Conservation (phyloP, 495 filamentous ascomycete species). For the Halenospora varia region DNA sequence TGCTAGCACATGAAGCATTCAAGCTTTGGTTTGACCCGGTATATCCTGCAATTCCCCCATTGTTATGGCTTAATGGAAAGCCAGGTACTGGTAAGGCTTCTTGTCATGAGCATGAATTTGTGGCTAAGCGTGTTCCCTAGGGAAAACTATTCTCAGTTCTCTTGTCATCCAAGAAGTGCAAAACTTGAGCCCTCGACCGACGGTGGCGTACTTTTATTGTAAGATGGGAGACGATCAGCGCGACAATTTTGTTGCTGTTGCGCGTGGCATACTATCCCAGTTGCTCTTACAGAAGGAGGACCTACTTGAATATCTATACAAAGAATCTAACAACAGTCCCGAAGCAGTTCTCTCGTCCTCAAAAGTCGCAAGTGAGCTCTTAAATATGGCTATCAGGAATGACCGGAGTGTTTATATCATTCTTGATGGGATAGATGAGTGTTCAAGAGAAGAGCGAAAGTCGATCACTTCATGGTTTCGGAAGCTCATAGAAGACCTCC, state of each 20-base stretch:
- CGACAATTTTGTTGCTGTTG: conserved; percentile 29
- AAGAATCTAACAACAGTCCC: conserved; percentile 22
- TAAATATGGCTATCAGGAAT: conserved; percentile 26
- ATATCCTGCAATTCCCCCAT: conserved; percentile 12
- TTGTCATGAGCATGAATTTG: background rate
- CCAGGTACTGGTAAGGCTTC: conserved; percentile 35
- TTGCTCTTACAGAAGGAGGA: conserved; percentile 31
- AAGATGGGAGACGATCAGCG: conserved; percentile 29
- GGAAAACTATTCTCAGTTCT: conserved; percentile 40
- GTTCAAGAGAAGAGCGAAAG: conserved; percentile 26
- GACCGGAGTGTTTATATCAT: conserved; percentile 31
- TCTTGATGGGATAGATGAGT: conserved; percentile 44
- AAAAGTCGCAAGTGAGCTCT: conserved; percentile 25
- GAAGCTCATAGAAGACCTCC: conserved; percentile 21
- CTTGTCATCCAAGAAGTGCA: conserved; percentile 31
- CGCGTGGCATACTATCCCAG: conserved; percentile 34
- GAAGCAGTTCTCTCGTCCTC: conserved; percentile 26
- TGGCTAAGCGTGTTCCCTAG: conserved; percentile 19
- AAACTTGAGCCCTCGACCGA: background rate
- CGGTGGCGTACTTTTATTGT: conserved; percentile 41
- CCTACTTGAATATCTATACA: conserved; percentile 30
- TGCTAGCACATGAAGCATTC: conserved; percentile 26
- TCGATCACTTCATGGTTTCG: conserved; percentile 24
- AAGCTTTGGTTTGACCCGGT: conserved; percentile 29
- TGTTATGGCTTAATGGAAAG: conserved; percentile 38